phyloP scores from a whole-genome alignment of 2,329 filamentous ascomycete species.

The Thielaviopsis ethacetica region DNA sequence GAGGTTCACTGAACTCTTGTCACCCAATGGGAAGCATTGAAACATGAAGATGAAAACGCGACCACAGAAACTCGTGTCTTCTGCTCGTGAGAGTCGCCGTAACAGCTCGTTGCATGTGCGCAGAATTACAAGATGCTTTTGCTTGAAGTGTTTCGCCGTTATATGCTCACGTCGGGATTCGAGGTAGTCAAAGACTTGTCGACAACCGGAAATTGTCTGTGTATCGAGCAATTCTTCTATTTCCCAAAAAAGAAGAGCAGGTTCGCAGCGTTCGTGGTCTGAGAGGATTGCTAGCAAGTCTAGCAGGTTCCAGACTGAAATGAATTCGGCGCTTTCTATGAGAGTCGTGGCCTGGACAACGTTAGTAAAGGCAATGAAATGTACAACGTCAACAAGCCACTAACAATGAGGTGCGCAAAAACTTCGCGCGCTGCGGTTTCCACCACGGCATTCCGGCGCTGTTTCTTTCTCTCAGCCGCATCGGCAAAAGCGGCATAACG shows the following conservation, averaged over 20 bases:
- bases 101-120: slow-evolving; percentile 88
- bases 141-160: slow-evolving; percentile 61
- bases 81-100: slow-evolving; percentile 81
- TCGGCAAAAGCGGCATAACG: slow-evolving; percentile 17
- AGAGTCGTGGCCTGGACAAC: slow-evolving; percentile 46
- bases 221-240: slow-evolving; percentile 92
- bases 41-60: slow-evolving; percentile 98
- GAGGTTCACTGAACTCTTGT: slow-evolving; percentile 93
- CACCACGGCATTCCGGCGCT: slow-evolving; percentile 50
- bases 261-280: slow-evolving; percentile 62
- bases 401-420: slow-evolving; percentile 65
- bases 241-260: slow-evolving; percentile 72
- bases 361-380: slow-evolving; percentile 19
- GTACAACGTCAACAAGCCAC: slow-evolving; percentile 20
- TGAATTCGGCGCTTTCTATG: slow-evolving; percentile 65
- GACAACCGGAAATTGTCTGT: slow-evolving; percentile 83
- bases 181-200: slow-evolving; percentile 83
- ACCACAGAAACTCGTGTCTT: slow-evolving; percentile 94
- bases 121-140: slow-evolving; percentile 79
- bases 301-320: slow-evolving; percentile 80
- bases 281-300: slow-evolving; percentile 82
- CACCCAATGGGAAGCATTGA: slow-evolving; percentile 89
- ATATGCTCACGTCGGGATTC: slow-evolving; percentile 85
- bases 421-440: slow-evolving; percentile 71
- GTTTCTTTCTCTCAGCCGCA: slow-evolving; percentile 19